phyloP scores from a whole-genome alignment of 2,329 filamentous ascomycete genomes.

The Sarocladium kiliense region DNA sequence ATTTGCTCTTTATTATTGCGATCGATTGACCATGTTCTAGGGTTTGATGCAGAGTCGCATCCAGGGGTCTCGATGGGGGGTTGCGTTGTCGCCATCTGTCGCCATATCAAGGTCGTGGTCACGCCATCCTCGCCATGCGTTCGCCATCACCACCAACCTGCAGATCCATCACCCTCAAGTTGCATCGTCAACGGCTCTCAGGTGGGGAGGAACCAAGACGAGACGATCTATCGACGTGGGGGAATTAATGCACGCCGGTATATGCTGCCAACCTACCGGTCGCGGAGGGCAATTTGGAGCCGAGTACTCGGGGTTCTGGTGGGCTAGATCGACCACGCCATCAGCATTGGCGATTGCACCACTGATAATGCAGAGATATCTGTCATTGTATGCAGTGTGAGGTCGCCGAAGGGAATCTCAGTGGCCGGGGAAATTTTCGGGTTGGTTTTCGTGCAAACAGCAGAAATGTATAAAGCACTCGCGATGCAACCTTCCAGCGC shows the following conservation, averaged over 20 bases:
- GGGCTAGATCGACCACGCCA: background rate
- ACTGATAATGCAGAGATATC: background rate
- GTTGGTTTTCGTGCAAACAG: background rate
- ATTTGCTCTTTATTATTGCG: no score
- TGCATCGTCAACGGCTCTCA: background rate
- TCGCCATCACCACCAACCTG: slow-evolving; percentile 2
- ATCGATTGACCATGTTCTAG: background rate
- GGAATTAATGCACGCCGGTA: background rate
- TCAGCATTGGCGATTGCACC: slow-evolving; percentile 6
- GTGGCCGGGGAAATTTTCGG: background rate
- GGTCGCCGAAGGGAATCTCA: no score
- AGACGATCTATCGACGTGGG: background rate
- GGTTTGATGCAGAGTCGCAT: background rate
- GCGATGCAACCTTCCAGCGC: background rate
- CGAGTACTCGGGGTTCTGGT: background rate
- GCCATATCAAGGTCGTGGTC: slow-evolving; percentile 2
- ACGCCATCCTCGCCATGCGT: background rate
- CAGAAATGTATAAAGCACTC: background rate
- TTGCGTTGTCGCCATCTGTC: slow-evolving; percentile 5
- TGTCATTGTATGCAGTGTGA: background rate
- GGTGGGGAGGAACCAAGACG: no score
- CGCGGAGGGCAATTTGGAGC: background rate
- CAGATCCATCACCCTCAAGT: background rate
- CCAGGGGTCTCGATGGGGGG: background rate
- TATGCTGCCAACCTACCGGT: background rate